These are phyloP conservation scores for Grammothele lineata DNA, from an alignment of 768 basidiomycete species.

Conservation along the genomic window DNA sequence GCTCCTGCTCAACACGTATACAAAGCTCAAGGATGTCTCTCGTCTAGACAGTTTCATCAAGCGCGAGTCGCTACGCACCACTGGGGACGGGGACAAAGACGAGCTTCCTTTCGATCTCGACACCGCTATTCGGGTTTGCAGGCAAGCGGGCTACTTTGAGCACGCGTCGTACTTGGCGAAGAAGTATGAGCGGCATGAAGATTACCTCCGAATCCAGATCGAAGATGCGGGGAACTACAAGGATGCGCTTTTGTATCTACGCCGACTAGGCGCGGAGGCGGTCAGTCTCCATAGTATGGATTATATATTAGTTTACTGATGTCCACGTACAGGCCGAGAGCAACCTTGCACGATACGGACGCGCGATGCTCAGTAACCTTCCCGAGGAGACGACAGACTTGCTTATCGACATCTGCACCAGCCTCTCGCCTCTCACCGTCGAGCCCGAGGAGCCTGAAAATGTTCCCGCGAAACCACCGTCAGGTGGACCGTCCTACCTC, in stretches of 20 bases:
- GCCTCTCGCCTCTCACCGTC: conserved; percentile 41
- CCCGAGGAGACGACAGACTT: conserved; percentile 89
- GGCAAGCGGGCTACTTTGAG: conserved; percentile 94
- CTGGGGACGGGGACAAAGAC: conserved; percentile 37
- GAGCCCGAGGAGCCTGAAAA: conserved; percentile 34
- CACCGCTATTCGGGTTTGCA: conserved; percentile 93
- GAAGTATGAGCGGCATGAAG: conserved; percentile 88
- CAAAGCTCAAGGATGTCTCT: conserved; percentile 88
- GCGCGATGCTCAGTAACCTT: conserved; percentile 74
- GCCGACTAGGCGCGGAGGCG: conserved; percentile 71
- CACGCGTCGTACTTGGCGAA: conserved; percentile 92
- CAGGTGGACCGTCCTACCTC: conserved; percentile 59
- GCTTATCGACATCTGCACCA: conserved; percentile 88
- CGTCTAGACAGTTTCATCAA: conserved; percentile 92
- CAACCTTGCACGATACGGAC: conserved; percentile 84
- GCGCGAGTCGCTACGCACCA: conserved; percentile 60
- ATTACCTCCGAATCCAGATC: conserved; percentile 90
- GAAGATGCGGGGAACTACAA: conserved; percentile 83
- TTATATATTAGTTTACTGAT: background rate
- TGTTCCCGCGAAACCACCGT: conserved; percentile 24
- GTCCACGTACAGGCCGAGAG: conserved; percentile 81
- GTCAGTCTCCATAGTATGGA: conserved; percentile 42
- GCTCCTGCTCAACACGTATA: conserved; percentile 93
- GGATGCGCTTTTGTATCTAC: conserved; percentile 79
- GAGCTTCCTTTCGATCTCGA: conserved; percentile 96